Evolutionary conservation across 169 alveolate genomes (phyloP).

Genomic region (Theileria parva): DNA sequence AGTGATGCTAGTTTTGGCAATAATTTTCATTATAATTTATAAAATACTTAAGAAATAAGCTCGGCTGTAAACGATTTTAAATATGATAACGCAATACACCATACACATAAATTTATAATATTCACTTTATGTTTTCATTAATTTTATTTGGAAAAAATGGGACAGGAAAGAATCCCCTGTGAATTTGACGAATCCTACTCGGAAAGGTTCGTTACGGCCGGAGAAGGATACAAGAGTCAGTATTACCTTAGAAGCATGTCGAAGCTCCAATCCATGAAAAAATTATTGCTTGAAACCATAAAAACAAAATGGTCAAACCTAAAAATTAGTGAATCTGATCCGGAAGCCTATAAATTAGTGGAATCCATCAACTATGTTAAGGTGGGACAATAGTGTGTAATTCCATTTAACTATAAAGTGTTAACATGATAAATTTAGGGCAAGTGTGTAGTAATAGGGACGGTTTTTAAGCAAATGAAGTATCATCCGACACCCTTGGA

Average conservation of each 20-base stretch:
- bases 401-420: not conserved
- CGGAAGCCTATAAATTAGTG: conserved; percentile 33
- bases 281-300: conserved; percentile 23
- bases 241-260: conserved; percentile 50
- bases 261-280: conserved; percentile 45
- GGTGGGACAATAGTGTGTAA: conserved; percentile 20
- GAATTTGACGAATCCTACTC: conserved; percentile 34
- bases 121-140: not conserved
- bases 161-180: not conserved
- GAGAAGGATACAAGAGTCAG: conserved; percentile 56
- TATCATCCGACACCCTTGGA: conserved; percentile 64
- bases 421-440: conserved; percentile 23
- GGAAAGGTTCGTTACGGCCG: conserved; percentile 38
- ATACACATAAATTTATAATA: not conserved
- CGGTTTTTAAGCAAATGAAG: conserved; percentile 67
- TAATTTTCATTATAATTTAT: conserved; percentile 32
- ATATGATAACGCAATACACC: not conserved
- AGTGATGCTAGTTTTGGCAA: conserved; percentile 46
- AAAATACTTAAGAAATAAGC: conserved; percentile 16
- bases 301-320: conserved; percentile 42
- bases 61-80: not conserved
- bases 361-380: conserved; percentile 50
- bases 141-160: conserved; percentile 3
- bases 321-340: not conserved
- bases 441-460: conserved; percentile 53